Conservation (phyloP, 768 basidiomycete genomes). For the Lenzites betulinus region DNA sequence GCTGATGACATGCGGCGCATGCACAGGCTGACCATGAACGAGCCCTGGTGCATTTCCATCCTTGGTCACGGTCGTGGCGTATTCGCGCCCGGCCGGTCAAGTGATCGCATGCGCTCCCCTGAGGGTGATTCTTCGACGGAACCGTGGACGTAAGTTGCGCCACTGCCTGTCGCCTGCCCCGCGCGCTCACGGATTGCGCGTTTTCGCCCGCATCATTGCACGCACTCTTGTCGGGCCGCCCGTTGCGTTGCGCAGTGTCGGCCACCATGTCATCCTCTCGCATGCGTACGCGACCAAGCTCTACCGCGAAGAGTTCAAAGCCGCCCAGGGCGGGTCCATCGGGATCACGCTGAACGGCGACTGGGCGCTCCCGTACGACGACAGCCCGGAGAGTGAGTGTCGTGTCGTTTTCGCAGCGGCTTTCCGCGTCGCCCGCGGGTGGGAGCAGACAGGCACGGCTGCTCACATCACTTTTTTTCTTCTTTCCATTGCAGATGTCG, state of each 20-base stretch:
- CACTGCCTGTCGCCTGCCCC: neutral
- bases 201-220: neutral
- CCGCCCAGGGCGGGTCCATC: conserved; percentile 62
- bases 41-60: conserved; percentile 72
- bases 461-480: neutral
- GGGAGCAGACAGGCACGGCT: neutral
- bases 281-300: conserved; percentile 68
- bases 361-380: conserved; percentile 74
- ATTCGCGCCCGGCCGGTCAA: conserved; percentile 72
- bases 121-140: conserved; percentile 67
- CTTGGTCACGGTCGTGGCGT: conserved; percentile 71
- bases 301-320: conserved; percentile 68
- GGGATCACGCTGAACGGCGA: conserved; percentile 83
- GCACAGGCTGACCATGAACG: conserved; percentile 69
- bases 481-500: conserved; percentile 48
- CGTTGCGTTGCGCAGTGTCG: conserved; percentile 48
- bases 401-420: neutral
- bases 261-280: conserved; percentile 65
- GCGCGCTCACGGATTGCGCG: neutral
- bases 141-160: conserved; percentile 62
- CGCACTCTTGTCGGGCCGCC: neutral
- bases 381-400: conserved; percentile 63
- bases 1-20: conserved; percentile 19
- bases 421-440: neutral
- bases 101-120: conserved; percentile 57